Evolutionary conservation across 2,329 filamentous ascomycete genomes (phyloP), one percentile per base, ranked within the genome.

Genomic region (Trichophyton equinum): DNA sequence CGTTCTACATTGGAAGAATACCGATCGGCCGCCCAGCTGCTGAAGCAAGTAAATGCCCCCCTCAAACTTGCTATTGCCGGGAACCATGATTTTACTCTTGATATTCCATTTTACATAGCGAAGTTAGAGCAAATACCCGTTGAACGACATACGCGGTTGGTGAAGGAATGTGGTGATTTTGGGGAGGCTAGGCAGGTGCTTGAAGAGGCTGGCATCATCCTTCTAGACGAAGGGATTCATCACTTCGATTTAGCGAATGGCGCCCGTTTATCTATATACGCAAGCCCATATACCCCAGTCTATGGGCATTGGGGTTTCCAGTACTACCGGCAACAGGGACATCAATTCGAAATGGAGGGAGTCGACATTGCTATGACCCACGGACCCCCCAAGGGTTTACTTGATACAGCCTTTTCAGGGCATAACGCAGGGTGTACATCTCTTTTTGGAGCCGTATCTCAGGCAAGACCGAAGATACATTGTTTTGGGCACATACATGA

Each of bases 61-160:
- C 70, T 83, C 5, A 83, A 82, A 64, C 71, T 83, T 2, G 74
- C 78, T 49, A 82, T 84, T 62, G 75, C 80, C 1, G 80, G 81
- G 1, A 83, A 82, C 61, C 81, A 83, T 64, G 80, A 84, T 65
- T 74, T 76, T 55, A 76, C 72, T 3, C 62, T 76, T 46, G 75
- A 81, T 61, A 65, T 64, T 1, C 64, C 65, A 0, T 66, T 66
- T 0, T 82, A 78, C 57, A 62, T 71, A 47, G 64, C 65, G 11
- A 74, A 73, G 47, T 60, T 74, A 25, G 61, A 63, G 2, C 70
- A 73, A 4, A 66, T 68, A 22, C 63, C 67, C 3, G 63, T 65
- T 4, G 60, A 73, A 15, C 69, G 73, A 30, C 69, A 63, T 11
- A 63, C 63, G 0, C 64, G 70, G 4, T 64, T 75, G 9, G 62